Conservation (phyloP, 2,329 filamentous ascomycete species). For the Rutstroemia sp. region DNA sequence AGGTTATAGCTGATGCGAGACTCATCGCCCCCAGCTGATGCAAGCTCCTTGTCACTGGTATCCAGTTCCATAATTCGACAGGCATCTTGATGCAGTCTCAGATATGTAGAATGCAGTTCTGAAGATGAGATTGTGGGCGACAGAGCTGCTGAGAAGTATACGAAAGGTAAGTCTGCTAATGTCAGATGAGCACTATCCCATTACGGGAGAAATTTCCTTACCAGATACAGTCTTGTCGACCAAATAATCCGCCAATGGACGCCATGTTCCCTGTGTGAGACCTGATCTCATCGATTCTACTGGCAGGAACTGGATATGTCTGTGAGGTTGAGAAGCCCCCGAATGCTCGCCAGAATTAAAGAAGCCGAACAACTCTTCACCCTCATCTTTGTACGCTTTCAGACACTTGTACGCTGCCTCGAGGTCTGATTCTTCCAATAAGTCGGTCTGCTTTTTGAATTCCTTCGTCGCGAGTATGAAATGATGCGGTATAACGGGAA, state of each 20-base stretch:
- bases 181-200: not conserved
- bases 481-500: constrained; percentile 62
- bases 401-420: constrained; percentile 55
- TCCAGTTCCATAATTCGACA: not conserved
- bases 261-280: constrained; percentile 36
- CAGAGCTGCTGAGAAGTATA: constrained; percentile 23
- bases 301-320: constrained; percentile 66
- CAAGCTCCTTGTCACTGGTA: not conserved
- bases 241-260: constrained; percentile 39
- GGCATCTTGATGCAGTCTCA: constrained; percentile 20
- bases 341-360: constrained; percentile 59
- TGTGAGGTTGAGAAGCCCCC: constrained; percentile 64
- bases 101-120: constrained; percentile 23
- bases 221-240: constrained; percentile 13
- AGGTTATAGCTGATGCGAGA: constrained; percentile 57
- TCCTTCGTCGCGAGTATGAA: constrained; percentile 63
- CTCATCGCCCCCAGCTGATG: not conserved
- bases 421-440: constrained; percentile 54
- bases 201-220: not conserved
- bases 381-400: constrained; percentile 40
- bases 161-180: constrained; percentile 24
- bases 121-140: constrained; percentile 12
- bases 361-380: constrained; percentile 29
- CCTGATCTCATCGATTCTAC: constrained; percentile 55
- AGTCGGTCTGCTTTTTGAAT: constrained; percentile 56